Conservation (phyloP, 805 yeast genomes). For the Hanseniaspora nectarophila region DNA sequence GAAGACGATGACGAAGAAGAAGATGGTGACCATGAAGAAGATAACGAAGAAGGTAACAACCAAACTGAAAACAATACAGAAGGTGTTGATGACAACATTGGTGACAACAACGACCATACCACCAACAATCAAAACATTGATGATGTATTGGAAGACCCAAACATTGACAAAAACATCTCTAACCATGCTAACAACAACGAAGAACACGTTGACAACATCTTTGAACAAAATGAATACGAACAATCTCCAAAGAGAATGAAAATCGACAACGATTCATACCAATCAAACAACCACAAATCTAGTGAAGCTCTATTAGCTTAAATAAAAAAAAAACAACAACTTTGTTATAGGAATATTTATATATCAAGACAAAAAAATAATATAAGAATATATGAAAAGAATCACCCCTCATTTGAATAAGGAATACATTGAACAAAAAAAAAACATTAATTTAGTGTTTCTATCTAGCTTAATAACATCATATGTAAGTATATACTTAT, state of each 20-base stretch:
- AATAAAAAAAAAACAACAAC: too few relatives aligned
- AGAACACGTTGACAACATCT: not conserved
- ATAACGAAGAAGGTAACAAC: constrained; percentile 56
- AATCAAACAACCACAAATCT: not conserved
- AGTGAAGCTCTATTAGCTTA: not conserved
- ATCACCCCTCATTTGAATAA: too few relatives aligned
- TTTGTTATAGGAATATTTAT: too few relatives aligned
- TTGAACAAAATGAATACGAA: constrained; percentile 15
- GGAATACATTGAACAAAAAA: not conserved
- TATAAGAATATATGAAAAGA: not conserved
- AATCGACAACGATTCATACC: not conserved
- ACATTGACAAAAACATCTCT: constrained; percentile 5
- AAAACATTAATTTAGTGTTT: too few relatives aligned
- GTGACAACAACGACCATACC: constrained; percentile 16
- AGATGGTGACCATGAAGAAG: constrained; percentile 15
- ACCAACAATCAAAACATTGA: constrained; percentile 17
- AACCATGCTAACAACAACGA: not conserved
- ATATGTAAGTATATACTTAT: too few relatives aligned
- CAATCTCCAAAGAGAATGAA: not conserved
- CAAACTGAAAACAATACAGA: constrained; percentile 33
- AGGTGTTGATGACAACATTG: constrained; percentile 19
- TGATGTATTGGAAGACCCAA: constrained; percentile 9
- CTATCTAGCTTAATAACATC: too few relatives aligned
- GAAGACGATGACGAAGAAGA: constrained; percentile 29
- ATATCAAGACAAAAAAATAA: not conserved